phyloP scores from a whole-genome alignment of 371 early-diverging fungal species.

The Apophysomyces trapeziformis region DNA sequence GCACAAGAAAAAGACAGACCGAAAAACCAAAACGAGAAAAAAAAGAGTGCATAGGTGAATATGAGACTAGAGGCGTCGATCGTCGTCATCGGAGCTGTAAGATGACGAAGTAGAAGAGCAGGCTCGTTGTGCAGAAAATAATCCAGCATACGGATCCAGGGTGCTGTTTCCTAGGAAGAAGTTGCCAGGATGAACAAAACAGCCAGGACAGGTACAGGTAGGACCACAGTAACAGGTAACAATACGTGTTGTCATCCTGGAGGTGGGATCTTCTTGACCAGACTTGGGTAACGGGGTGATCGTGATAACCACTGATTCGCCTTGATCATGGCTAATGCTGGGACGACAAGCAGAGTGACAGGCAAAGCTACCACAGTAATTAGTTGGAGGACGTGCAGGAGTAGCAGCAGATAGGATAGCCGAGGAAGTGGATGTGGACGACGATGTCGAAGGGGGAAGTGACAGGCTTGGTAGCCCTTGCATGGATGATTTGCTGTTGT shows the following conservation, averaged over 20 bases:
- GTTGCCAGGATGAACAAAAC: slow-evolving; percentile 42
- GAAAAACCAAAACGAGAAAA: neutral
- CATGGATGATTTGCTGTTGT: neutral
- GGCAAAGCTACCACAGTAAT: slow-evolving; percentile 33
- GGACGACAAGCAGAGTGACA: slow-evolving; percentile 24
- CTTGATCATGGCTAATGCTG: slow-evolving; percentile 2
- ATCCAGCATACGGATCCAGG: slow-evolving; percentile 37
- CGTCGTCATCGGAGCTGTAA: slow-evolving; percentile 39
- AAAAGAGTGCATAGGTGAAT: neutral
- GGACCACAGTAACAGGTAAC: slow-evolving; percentile 43
- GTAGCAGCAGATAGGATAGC: slow-evolving; percentile 1
- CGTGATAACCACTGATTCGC: slow-evolving; percentile 24
- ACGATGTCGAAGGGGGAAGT: neutral
- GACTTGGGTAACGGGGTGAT: slow-evolving; percentile 19
- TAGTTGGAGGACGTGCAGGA: neutral
- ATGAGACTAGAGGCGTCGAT: neutral
- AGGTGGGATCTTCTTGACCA: slow-evolving; percentile 1
- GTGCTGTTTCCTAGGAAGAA: slow-evolving; percentile 29
- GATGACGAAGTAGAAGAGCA: slow-evolving; percentile 35
- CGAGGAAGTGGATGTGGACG: neutral
- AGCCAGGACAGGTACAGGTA: slow-evolving; percentile 39
- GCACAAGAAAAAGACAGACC: neutral
- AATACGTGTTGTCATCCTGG: slow-evolving; percentile 30
- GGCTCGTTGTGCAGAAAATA: slow-evolving; percentile 10
- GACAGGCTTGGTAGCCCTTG: neutral